These are phyloP conservation scores for Aspergillus sclerotioniger DNA, from an alignment of 495 filamentous ascomycete genomes.

Conservation along the genomic window DNA sequence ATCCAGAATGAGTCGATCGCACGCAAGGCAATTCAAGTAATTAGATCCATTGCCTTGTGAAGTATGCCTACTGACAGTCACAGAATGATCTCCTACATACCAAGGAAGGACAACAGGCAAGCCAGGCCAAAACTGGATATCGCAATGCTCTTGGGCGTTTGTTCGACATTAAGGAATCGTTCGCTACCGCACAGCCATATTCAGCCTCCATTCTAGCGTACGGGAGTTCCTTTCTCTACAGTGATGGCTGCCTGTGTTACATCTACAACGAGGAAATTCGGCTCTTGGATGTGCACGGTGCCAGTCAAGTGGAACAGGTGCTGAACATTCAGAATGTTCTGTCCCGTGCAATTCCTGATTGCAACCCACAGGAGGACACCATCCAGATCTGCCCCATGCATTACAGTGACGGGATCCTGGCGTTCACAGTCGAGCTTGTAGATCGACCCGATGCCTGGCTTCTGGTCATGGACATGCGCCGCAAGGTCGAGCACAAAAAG, in stretches of 20 bases:
- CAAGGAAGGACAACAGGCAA: conserved; percentile 56
- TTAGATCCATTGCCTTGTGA: conserved; percentile 8
- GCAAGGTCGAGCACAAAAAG: conserved; percentile 18
- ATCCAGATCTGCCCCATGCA: conserved; percentile 59
- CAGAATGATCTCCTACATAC: conserved; percentile 56
- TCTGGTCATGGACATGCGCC: conserved; percentile 55
- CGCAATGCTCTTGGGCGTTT: conserved; percentile 56
- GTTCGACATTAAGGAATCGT: conserved; percentile 59
- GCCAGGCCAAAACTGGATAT: conserved; percentile 43
- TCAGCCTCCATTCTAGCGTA: conserved; percentile 58
- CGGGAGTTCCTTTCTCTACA: conserved; percentile 61
- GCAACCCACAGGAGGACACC: conserved; percentile 25
- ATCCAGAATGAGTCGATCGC: conserved; percentile 62
- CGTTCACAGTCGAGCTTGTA: conserved; percentile 45
- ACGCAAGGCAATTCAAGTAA: conserved; percentile 58
- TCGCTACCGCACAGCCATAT: conserved; percentile 62
- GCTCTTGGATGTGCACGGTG: conserved; percentile 59
- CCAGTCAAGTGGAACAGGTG: conserved; percentile 52
- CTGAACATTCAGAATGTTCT: conserved; percentile 54
- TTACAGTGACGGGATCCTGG: conserved; percentile 60
- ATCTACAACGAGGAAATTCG: conserved; percentile 56
- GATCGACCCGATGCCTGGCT: conserved; percentile 48
- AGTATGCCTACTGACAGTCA: conserved; percentile 13
- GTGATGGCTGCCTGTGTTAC: conserved; percentile 63
- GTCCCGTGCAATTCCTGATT: conserved; percentile 27